Evolutionary conservation across 2,329 filamentous ascomycete species (phyloP).

Genomic region (Chrysoporthe deuterocubensis): DNA sequence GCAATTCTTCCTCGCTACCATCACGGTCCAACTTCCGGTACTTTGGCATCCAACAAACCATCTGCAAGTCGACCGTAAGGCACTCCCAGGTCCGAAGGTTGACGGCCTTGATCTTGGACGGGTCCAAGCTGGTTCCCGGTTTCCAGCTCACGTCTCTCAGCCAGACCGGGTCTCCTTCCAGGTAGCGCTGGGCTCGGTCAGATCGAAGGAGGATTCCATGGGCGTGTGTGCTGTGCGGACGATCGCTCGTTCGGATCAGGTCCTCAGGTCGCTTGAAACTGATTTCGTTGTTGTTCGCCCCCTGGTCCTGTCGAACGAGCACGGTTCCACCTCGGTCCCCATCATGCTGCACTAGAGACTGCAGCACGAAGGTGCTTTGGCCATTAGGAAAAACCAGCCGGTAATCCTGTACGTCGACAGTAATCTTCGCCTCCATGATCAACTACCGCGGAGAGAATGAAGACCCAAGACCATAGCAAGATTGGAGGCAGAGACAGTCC

Average conservation of each 20-base stretch:
- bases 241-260: not conserved
- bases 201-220: slow-evolving; percentile 18
- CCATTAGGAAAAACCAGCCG: slow-evolving; percentile 12
- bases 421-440: slow-evolving; percentile 18
- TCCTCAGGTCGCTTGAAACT: slow-evolving; percentile 1
- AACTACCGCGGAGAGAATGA: not conserved
- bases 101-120: slow-evolving; percentile 6
- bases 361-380: slow-evolving; percentile 7
- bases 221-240: slow-evolving; percentile 10
- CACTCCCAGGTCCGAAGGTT: slow-evolving; percentile 23
- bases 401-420: slow-evolving; percentile 24
- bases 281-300: slow-evolving; percentile 19
- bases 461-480: not conserved
- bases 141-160: slow-evolving; percentile 10
- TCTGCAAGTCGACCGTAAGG: slow-evolving; percentile 7
- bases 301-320: slow-evolving; percentile 23
- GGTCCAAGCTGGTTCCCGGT: not conserved
- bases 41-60: slow-evolving; percentile 25
- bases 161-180: slow-evolving; percentile 24
- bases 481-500: no score
- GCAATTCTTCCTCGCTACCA: slow-evolving; percentile 15
- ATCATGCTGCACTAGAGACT: slow-evolving; percentile 18
- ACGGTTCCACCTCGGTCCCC: not conserved
- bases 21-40: slow-evolving; percentile 21
- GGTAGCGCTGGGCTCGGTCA: not conserved